Conservation (phyloP, 805 yeast species). For the Wickerhamiella alocasiicola region DNA sequence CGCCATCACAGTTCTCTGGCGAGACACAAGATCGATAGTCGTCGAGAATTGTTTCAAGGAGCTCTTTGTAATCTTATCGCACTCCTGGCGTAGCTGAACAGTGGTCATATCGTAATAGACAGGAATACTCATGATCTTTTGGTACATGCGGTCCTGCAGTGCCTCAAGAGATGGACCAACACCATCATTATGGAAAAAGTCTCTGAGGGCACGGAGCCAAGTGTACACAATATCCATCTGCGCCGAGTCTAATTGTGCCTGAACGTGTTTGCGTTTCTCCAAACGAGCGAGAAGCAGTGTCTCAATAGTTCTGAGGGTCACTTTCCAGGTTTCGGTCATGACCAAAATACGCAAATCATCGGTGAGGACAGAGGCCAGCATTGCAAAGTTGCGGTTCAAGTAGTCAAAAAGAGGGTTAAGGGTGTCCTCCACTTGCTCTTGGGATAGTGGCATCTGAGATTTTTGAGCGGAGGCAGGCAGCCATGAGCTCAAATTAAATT, state of each 20-base stretch:
- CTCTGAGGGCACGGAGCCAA: conserved; percentile 60
- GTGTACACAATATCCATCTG: conserved; percentile 58
- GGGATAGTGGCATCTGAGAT: conserved; percentile 15
- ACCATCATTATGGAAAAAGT: conserved; percentile 69
- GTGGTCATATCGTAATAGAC: conserved; percentile 47
- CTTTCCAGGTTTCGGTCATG: conserved; percentile 72
- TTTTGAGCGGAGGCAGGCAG: conserved; percentile 17
- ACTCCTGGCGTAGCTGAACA: conserved; percentile 40
- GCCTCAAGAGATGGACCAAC: conserved; percentile 63
- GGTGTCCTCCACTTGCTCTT: conserved; percentile 42
- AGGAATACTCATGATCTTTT: conserved; percentile 50
- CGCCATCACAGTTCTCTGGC: conserved; percentile 58
- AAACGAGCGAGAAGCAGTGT: conserved; percentile 61
- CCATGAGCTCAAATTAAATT: conserved; percentile 22
- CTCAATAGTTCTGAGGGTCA: conserved; percentile 57
- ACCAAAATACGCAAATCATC: conserved; percentile 45
- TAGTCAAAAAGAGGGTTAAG: conserved; percentile 64
- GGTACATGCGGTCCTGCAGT: conserved; percentile 50
- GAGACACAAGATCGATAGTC: conserved; percentile 36
- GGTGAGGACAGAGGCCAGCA: conserved; percentile 48
- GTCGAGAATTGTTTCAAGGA: conserved; percentile 37
- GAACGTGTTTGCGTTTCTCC: conserved; percentile 28
- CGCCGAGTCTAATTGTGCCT: conserved; percentile 37
- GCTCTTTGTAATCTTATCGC: conserved; percentile 43
- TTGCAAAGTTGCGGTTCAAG: conserved; percentile 52